Conservation (phyloP, 345 rosid genomes). For the Dipteronia dyeriana region DNA sequence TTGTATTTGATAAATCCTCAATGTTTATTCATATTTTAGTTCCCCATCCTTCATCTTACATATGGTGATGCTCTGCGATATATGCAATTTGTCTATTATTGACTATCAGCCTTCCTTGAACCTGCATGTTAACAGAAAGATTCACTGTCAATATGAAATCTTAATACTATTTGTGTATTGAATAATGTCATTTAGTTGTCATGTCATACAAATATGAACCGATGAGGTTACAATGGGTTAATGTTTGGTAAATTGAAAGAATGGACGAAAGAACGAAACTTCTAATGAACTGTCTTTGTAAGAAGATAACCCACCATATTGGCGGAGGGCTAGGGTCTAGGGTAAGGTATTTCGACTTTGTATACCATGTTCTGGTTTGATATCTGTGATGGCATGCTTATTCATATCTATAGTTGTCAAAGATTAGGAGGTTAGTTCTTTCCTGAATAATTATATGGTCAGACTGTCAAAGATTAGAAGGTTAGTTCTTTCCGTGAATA, state of each 20-base stretch:
- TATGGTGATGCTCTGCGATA: neutral
- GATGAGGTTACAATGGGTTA: neutral
- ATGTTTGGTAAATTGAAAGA: neutral
- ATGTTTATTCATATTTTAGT: neutral
- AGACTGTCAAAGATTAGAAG: no score
- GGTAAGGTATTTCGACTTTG: constrained; percentile 6
- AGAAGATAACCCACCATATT: neutral
- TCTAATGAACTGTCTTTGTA: neutral
- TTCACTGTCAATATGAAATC: neutral
- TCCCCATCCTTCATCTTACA: neutral
- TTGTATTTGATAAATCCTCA: neutral
- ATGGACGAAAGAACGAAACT: neutral
- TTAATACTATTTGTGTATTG: neutral
- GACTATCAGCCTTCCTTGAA: neutral
- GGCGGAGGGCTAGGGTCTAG: neutral
- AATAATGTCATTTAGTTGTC: neutral
- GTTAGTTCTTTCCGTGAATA: no score
- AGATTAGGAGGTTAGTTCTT: neutral
- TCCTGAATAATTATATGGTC: neutral
- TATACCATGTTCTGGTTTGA: neutral
- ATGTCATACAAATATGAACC: neutral
- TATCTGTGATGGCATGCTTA: neutral
- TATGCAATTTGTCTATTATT: neutral
- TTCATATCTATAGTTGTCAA: neutral
- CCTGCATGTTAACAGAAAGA: neutral